Evolutionary conservation across 768 basidiomycete species (phyloP).

Genomic region (Hirschioporus abietinus): DNA sequence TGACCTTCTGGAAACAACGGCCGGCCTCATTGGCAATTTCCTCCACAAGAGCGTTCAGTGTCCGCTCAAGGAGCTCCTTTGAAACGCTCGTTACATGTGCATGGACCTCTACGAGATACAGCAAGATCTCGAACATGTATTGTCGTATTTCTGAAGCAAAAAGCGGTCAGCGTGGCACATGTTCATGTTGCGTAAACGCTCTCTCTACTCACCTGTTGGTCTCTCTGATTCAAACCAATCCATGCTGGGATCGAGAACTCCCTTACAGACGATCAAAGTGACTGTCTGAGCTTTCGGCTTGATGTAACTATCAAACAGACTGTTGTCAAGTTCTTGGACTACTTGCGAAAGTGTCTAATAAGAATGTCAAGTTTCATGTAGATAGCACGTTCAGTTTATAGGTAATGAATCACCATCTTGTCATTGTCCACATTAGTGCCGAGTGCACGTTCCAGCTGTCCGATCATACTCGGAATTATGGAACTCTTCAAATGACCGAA

Average conservation of each 20-base stretch:
- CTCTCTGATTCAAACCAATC: slow-evolving; percentile 95
- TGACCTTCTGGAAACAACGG: slow-evolving; percentile 81
- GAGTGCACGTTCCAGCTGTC: slow-evolving; percentile 73
- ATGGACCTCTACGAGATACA: slow-evolving; percentile 88
- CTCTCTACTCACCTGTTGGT: slow-evolving; percentile 63
- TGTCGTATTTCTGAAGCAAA: slow-evolving; percentile 74
- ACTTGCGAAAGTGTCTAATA: slow-evolving; percentile 67
- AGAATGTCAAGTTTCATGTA: background rate
- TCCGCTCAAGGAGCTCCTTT: slow-evolving; percentile 75
- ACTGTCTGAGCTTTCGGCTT: slow-evolving; percentile 74
- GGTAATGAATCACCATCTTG: slow-evolving; percentile 43
- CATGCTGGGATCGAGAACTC: slow-evolving; percentile 75
- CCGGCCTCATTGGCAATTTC: slow-evolving; percentile 81
- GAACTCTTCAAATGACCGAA: slow-evolving; percentile 67
- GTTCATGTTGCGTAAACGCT: slow-evolving; percentile 3
- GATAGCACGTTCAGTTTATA: background rate
- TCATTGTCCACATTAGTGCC: slow-evolving; percentile 69
- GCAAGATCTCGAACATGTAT: slow-evolving; percentile 86
- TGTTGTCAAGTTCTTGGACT: slow-evolving; percentile 79
- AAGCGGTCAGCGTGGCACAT: slow-evolving; percentile 11
- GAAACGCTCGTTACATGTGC: slow-evolving; percentile 83
- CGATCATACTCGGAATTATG: slow-evolving; percentile 74
- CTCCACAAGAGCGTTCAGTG: slow-evolving; percentile 73
- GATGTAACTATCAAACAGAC: slow-evolving; percentile 82
- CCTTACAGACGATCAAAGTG: slow-evolving; percentile 62